Conservation (phyloP, 2,329 filamentous ascomycete genomes). For the Aspergillus sp. region DNA sequence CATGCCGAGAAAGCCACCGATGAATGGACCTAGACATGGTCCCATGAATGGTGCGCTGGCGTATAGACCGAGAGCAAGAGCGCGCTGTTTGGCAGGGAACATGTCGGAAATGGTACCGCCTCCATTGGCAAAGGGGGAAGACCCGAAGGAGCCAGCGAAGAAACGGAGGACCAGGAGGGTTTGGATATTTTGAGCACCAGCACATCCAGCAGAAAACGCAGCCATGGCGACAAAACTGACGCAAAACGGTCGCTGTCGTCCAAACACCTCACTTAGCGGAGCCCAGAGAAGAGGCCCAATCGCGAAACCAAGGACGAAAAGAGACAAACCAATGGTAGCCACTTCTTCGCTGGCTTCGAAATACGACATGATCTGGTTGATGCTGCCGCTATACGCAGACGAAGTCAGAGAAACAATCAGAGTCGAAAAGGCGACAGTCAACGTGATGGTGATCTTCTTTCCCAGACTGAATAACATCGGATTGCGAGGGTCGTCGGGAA, state of each 20-base stretch:
- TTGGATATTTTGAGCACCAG: constrained; percentile 40
- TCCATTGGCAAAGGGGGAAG: constrained; percentile 55
- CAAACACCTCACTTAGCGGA: constrained; percentile 19
- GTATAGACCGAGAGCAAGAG: constrained; percentile 58
- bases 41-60: constrained; percentile 62
- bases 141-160: constrained; percentile 57
- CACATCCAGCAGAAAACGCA: constrained; percentile 55
- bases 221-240: constrained; percentile 35
- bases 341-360: constrained; percentile 6
- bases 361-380: constrained; percentile 5
- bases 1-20: constrained; percentile 60
- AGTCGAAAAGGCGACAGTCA: constrained; percentile 6
- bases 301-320: constrained; percentile 35
- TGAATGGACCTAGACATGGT: constrained; percentile 57
- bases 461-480: constrained; percentile 3
- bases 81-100: constrained; percentile 47
- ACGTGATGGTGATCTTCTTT: constrained; percentile 7
- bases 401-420: constrained; percentile 7
- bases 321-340: constrained; percentile 8
- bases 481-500: constrained; percentile 10
- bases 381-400: constrained; percentile 8
- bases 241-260: constrained; percentile 16
- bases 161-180: constrained; percentile 61
- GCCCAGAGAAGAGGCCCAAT: constrained; percentile 35
- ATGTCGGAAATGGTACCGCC: constrained; percentile 57